A percentile compares a stretch with the other conserved stretches of the same genome.
These are phyloP conservation scores for Aspergillus sp. DNA, from an alignment of 2,329 filamentous ascomycete genomes.

Conservation along the genomic window DNA sequence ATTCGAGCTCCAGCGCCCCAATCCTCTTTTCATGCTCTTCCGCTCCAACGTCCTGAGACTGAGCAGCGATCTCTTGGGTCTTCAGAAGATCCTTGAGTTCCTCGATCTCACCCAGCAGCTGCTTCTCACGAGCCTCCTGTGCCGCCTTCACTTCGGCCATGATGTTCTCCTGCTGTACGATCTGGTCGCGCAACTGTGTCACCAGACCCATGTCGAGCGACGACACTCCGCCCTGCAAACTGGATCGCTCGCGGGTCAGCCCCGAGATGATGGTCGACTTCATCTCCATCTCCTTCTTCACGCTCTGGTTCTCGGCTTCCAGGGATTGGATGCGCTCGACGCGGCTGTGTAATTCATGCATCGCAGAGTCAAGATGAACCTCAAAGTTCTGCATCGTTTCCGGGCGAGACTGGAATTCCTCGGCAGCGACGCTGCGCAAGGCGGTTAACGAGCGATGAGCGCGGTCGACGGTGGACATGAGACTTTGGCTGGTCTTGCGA, in stretches of 20 bases:
- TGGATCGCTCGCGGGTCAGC: conserved; percentile 83
- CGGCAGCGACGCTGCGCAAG: conserved; percentile 75
- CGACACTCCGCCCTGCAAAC: conserved; percentile 62
- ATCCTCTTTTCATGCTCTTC: conserved; percentile 51
- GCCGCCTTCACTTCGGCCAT: conserved; percentile 64
- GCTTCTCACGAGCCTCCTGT: conserved; percentile 65
- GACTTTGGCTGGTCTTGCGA: conserved; percentile 83
- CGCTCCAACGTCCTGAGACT: conserved; percentile 24
- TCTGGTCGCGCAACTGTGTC: conserved; percentile 75
- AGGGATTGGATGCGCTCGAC: conserved; percentile 86
- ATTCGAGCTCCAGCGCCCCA: conserved; percentile 59
- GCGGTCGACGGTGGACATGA: conserved; percentile 71
- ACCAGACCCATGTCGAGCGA: conserved; percentile 89
- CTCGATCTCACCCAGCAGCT: conserved; percentile 64
- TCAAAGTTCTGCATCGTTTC: conserved; percentile 91
- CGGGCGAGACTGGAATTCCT: conserved; percentile 73
- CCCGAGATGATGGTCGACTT: conserved; percentile 96
- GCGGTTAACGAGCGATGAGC: conserved; percentile 86
- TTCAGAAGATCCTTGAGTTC: conserved; percentile 52
- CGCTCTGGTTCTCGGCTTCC: conserved; percentile 70
- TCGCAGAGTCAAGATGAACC: conserved; percentile 78
- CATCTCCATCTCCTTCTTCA: conserved; percentile 92
- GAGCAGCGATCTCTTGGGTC: conserved; percentile 29
- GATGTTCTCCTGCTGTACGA: conserved; percentile 77
- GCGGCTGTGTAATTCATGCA: conserved; percentile 80